These are phyloP conservation scores for Metschnikowia shivogae DNA, from an alignment of 805 yeast genomes.

Conservation along the genomic window DNA sequence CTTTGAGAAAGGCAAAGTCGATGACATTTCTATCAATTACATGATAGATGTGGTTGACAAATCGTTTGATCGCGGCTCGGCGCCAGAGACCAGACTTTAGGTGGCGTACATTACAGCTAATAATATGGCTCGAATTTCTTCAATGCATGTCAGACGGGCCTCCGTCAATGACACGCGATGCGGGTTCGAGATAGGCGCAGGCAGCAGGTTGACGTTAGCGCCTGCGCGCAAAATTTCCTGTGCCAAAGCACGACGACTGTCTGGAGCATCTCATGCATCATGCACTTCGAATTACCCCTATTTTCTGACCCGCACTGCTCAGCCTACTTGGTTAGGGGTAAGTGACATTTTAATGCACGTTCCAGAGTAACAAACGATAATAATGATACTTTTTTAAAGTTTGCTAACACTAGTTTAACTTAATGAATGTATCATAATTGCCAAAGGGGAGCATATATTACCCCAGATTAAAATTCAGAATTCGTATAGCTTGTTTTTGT, in stretches of 20 bases:
- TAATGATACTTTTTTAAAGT: too few relatives aligned
- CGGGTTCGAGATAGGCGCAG: not conserved
- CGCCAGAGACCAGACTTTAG: conserved; percentile 1
- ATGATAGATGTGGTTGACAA: conserved; percentile 35
- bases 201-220: not conserved
- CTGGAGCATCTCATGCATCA: conserved; percentile 1
- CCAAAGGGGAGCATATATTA: too few relatives aligned
- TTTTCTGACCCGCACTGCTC: conserved; percentile 1
- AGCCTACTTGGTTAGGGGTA: conserved; percentile 5
- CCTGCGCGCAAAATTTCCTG: not conserved
- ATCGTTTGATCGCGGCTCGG: conserved; percentile 15
- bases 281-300: conserved; percentile 3
- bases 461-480: too few relatives aligned
- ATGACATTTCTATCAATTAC: conserved; percentile 24
- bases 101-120: not conserved
- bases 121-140: too few relatives aligned
- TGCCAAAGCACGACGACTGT: conserved; percentile 4
- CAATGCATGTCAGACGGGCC: too few relatives aligned
- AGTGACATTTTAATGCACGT: not conserved
- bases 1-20: conserved; percentile 14
- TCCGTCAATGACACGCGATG: too few relatives aligned
- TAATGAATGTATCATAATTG: too few relatives aligned
- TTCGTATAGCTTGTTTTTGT: not conserved
- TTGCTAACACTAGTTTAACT: too few relatives aligned
- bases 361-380: not conserved